Base-by-base conservation (phyloP, 352 stramenopile species). In the Globisporangium nagaii region DNA sequence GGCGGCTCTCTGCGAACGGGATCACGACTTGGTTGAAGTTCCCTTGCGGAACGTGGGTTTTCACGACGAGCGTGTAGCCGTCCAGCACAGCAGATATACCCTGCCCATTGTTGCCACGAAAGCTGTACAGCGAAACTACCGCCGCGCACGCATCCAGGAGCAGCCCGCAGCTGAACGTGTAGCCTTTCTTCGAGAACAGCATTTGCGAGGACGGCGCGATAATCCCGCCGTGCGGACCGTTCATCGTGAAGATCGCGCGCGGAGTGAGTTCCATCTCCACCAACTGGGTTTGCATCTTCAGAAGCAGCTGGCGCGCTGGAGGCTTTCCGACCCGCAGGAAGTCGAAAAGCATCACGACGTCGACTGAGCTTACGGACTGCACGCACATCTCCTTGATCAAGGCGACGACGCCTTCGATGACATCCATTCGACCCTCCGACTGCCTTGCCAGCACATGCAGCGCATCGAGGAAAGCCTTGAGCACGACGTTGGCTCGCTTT, bases 161-260 rank as follows among this genome's bases (percentile, higher is more conserved):
- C 1, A 94, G 49, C 1, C 79, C 81, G 56, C 85, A 74, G 28
- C 73, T 88, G 55, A 77, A 85, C 13, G 75, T 81, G 52, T 91
- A 94, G 0, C 84, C 84, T 60, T 78, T 86, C 62, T 89, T 94
- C 0, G 78, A 73, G 36, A 89, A 75, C 39, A 88, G 62, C 39
- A 75, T 63, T 27, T 84, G 65, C 5, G 74, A 69, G 0, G 79
- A 73, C 7, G 76, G 76, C 15, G 84, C 74, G 35, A 90, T 64
- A 8, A 94, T 76, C 2, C 84, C 80, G 9, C 71, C 77, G 42
- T 88, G 73, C 0, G 61, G 20, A 30, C 81, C 84, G 37, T 66
- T 71, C 78, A 90, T 86, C 4, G 64, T 70, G 31, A 94, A 94
- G 37, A 91, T 72, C 22, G 79, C 81, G 17, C 81, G 76, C 3